Evolutionary conservation across 345 rosid species (phyloP).

Genomic region (Euphorbia lathyris): DNA sequence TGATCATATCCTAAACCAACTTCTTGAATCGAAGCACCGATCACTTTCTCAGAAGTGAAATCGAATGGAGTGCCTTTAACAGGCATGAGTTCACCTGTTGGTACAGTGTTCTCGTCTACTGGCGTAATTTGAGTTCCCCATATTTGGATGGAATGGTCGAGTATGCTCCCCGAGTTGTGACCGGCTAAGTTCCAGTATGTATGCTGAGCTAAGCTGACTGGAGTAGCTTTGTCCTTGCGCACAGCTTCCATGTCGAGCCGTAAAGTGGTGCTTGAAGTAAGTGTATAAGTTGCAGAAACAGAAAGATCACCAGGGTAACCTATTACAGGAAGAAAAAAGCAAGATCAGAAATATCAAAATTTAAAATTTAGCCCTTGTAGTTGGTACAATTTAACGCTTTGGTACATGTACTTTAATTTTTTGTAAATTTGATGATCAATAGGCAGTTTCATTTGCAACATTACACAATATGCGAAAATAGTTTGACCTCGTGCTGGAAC

Average conservation of each 20-base stretch:
- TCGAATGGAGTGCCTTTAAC: conserved; percentile 85
- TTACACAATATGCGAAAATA: no score
- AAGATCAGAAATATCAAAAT: neutral
- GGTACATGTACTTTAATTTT: neutral
- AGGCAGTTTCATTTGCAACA: no score
- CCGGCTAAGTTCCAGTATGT: conserved; percentile 96
- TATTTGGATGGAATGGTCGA: conserved; percentile 68
- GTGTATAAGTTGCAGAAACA: conserved; percentile 70
- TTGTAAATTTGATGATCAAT: no score
- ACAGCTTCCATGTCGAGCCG: conserved; percentile 93
- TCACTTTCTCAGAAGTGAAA: conserved; percentile 66
- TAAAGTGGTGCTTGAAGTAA: conserved; percentile 63
- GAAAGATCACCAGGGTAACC: conserved; percentile 87
- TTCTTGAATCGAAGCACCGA: conserved; percentile 60
- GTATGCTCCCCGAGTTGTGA: conserved; percentile 69
- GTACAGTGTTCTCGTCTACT: conserved; percentile 69
- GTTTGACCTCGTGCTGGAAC: no score
- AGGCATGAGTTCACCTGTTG: conserved; percentile 74
- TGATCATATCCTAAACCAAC: conserved; percentile 90
- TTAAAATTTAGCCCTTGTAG: neutral
- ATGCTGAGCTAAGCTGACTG: conserved; percentile 85
- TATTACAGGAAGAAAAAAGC: conserved; percentile 18
- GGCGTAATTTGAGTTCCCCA: conserved; percentile 84
- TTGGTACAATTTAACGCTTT: no score
- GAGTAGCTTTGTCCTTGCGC: conserved; percentile 70